Evolutionary conservation across 2,329 filamentous ascomycete genomes (phyloP).

Genomic region (Epichloe glyceriae): DNA sequence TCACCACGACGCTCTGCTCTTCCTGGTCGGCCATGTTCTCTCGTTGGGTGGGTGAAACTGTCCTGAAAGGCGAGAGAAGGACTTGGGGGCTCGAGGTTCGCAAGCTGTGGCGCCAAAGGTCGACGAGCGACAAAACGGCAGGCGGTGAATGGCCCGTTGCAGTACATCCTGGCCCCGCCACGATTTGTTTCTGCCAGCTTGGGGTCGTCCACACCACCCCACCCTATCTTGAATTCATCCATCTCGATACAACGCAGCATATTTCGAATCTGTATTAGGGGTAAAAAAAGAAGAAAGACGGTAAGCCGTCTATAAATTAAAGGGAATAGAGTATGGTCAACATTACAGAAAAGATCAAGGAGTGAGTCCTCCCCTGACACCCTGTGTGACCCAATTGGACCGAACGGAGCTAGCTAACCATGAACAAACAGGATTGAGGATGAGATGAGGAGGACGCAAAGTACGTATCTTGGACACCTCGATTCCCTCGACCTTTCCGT

Average conservation of each 20-base stretch:
- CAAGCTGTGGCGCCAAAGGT: not conserved
- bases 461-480: constrained; percentile 38
- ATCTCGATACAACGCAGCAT: not conserved
- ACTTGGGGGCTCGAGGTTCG: not conserved
- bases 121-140: not conserved
- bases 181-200: constrained; percentile 2
- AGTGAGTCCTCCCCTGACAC: constrained; percentile 42
- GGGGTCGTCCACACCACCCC: not conserved
- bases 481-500: not conserved
- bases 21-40: constrained; percentile 20
- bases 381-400: constrained; percentile 1
- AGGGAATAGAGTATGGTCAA: constrained; percentile 67
- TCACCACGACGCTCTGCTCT: constrained; percentile 13
- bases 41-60: not conserved
- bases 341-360: constrained; percentile 99
- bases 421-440: constrained; percentile 74
- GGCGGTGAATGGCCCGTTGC: not conserved
- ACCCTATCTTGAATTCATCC: not conserved
- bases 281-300: constrained; percentile 11
- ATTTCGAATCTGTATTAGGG: not conserved
- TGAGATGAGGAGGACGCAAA: constrained; percentile 98
- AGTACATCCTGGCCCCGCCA: not conserved
- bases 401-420: constrained; percentile 12
- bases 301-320: constrained; percentile 19
- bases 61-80: too few relatives aligned